Evolutionary conservation across 441 rosid genomes (phyloP), one percentile per base, ranked within the genome.

Genomic region (Gossypium lobatum): DNA sequence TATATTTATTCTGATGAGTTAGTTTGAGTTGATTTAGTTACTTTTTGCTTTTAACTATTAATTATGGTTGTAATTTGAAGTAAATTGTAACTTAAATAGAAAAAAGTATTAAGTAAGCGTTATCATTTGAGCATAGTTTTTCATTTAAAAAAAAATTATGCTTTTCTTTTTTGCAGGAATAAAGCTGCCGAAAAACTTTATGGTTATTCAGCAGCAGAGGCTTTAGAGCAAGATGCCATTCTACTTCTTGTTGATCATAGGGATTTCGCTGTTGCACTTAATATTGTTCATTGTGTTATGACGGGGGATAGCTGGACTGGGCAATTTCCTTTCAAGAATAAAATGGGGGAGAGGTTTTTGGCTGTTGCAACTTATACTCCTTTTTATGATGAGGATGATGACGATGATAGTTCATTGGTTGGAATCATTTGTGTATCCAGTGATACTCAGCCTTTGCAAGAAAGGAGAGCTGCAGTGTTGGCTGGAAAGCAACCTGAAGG

Each of bases 231-330:
- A 84, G 87, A 88, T 75, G 93, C 83, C 16, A 63, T 92, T 79
- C 89, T 86, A 76, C 81, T 92, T 73, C 82, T 95, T 67, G 75
- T 83, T 18, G 97, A 89, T 83, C 77, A 88, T 63, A 82, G 76
- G 65, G 93, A 92, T 80, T 79, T 71, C 76, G 71, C 57, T 0
- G 66, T 88, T 18, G 98, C 89, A 0, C 80, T 80, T 60, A 71
- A 71, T 64, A 86, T 95, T 34, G 79, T 89, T 53, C 72, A 76
- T 10, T 87, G 89, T 10, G 86, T 89, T 28, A 76, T 57, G 3
- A 70, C 57, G 83, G 98, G 98, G 63, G 96, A 91, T 86, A 84
- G 82, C 66, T 95, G 97, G 97, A 87, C 88, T 0, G 98, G 98
- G 17, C 90, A 86, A 82, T 87, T 91, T 83, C 94, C 97, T 0